These are phyloP conservation scores for Phialocephala subalpina DNA, from an alignment of 2,329 filamentous ascomycete genomes.

Conservation along the genomic window DNA sequence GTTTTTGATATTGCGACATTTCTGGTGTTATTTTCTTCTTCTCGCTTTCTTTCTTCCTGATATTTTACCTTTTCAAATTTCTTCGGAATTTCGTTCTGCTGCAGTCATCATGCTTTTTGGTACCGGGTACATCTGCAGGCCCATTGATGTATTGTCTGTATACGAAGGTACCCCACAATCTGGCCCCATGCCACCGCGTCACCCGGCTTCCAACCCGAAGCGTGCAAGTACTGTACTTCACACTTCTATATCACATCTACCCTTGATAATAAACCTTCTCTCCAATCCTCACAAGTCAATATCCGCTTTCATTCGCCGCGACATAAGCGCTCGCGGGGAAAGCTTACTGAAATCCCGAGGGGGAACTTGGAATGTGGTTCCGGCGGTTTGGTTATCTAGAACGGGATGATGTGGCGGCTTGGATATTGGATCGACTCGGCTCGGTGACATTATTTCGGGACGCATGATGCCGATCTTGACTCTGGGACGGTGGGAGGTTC, in stretches of 20 bases:
- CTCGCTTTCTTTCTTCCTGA: too few relatives aligned
- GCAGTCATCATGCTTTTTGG: not conserved
- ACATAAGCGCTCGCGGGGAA: not conserved
- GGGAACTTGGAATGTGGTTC: not conserved
- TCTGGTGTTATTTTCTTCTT: too few relatives aligned
- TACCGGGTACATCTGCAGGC: not conserved
- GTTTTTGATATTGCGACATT: too few relatives aligned
- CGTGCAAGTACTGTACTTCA: not conserved
- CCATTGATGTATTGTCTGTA: too few relatives aligned
- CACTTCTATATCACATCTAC: not conserved
- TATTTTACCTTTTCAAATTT: too few relatives aligned
- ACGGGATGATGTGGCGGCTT: not conserved
- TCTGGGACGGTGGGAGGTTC: not conserved
- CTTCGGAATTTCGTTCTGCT: too few relatives aligned
- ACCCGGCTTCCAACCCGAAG: not conserved
- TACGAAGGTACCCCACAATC: not conserved
- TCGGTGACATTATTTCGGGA: not conserved
- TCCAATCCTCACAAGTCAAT: not conserved
- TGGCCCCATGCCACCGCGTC: not conserved
- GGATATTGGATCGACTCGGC: not conserved
- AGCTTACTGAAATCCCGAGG: not conserved
- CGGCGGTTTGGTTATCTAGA: not conserved
- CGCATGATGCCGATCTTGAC: slow-evolving; percentile 1
- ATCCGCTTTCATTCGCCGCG: not conserved
- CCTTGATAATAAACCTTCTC: not conserved